Base-by-base conservation (phyloP, 345 rosid species). In the Citrus inodora region DNA sequence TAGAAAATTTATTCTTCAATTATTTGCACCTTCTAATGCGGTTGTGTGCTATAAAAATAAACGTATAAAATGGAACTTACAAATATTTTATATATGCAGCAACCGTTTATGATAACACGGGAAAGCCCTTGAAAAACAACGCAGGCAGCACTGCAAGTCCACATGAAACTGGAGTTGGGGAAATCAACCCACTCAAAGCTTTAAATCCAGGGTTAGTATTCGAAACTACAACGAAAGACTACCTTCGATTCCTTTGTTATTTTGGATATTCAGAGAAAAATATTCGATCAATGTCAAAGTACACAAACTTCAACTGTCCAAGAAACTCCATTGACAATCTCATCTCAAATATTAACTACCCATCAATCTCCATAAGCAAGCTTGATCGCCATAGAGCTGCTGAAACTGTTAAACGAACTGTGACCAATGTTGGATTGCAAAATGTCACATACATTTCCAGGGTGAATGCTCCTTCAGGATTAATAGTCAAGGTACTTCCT, bases 141-240 rank as follows among this genome's bases (percentile, higher is more conserved):
- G 83, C 92, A 14, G 82, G 83, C 27, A 78, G 67, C 71, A 48
- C 25, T 1, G 87, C 95, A 17, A 92, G 68, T 71, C 92, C 92
- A 46, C 94, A 87, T 61, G 97, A 93, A 40, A 80, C 79, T 42
- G 98, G 98, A 4, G 93, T 76, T 9, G 98, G 98, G 73, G 95
- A 89, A 82, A 85, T 92, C 40, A 85, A 71, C 53, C 98, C 92
- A 6, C 72, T 75, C 5, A 83, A 75, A 76, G 97, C 98, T 35
- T 87, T 90, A 24, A 76, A 90, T 73, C 98, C 98, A 16, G 98
- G 98, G 48, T 67, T 94, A 70, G 89, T 91, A n/a, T 91, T 89
- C 30, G 88, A 90, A 80, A 90, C 93, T 67, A 86, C 87, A 32
- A 77, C 73, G 0, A 28, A 78, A 27, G 94, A 94, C 62, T 88